Evolutionary conservation across 805 yeast genomes (phyloP), one percentile per base, ranked within the genome.

Genomic region (Naumovozyma dairenensis): DNA sequence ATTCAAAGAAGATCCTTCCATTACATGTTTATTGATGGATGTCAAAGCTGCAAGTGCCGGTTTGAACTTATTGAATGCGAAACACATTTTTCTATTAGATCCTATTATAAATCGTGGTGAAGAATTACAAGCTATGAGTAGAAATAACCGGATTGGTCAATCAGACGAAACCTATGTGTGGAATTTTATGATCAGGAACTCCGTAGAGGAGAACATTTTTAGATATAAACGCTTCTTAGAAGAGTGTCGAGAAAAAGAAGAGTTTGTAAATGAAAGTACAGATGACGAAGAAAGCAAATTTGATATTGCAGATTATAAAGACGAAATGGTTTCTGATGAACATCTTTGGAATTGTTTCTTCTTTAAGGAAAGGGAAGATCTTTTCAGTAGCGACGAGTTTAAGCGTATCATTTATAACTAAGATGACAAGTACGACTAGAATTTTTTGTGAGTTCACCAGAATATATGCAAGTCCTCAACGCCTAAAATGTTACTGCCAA

Each of bases 121-220:
- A 31, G 97, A 92, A 46, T 53, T 84, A 12, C 98, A 89, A 53
- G 96, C 97, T 0, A 80, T 87, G 34, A 83, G 93, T 32, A 70
- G 98, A 42, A 76, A 92, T 28, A 95, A 89, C 52, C 64, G 98
- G 42, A 87, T 89, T 51, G 98, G 98, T 0, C 98, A 92, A 56
- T 69, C 67, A 3, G 63, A 68, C 28, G 75, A 72, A 12, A 92
- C 98, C 0, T 80, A 77, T 1, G 94, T 89, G 2, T 92, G 97
- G 96, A 79, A 81, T 72, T 86, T 89, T 61, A 77, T 81, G 16
- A 80, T 87, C 36, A 73, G 71, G 36, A 77, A 79, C 26, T 76
- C 94, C 0, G 94, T 92, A 12, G 98, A 92, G 55, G 95, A 89
- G 51, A 79, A 84, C 29, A 82, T 92, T 29, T 72, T 84, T 21